phyloP scores from a whole-genome alignment of 2,329 filamentous ascomycete genomes.

The Xylariaceae sp. region DNA sequence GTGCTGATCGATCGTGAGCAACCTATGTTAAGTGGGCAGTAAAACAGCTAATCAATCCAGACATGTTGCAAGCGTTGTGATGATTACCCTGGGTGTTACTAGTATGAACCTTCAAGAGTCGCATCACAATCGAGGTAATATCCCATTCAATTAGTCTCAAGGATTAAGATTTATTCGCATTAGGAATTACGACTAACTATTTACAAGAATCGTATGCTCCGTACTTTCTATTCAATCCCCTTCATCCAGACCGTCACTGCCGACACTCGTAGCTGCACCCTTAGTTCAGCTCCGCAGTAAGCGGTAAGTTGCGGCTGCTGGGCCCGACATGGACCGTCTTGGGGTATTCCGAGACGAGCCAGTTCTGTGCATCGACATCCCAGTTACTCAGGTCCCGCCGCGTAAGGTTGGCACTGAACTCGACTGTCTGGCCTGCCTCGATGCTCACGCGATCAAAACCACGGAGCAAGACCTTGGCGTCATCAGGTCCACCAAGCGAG shows the following conservation, averaged over 20 bases:
- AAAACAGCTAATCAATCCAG: too few species aligned
- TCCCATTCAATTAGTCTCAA: too few species aligned
- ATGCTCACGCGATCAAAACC: conserved; percentile 77
- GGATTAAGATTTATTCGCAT: background rate
- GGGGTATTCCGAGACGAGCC: conserved; percentile 55
- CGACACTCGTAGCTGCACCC: background rate
- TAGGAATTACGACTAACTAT: conserved; percentile 1
- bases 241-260: background rate
- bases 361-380: conserved; percentile 77
- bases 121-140: too few species aligned
- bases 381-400: conserved; percentile 84
- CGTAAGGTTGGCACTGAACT: conserved; percentile 66
- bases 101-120: too few species aligned
- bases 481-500: conserved; percentile 71
- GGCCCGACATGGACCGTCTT: conserved; percentile 54
- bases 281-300: conserved; percentile 30
- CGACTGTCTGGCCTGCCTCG: conserved; percentile 60
- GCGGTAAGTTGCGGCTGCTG: conserved; percentile 51
- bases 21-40: too few species aligned
- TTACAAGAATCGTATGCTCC: background rate
- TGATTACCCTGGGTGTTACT: too few species aligned
- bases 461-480: conserved; percentile 64
- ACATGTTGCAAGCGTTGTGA: too few species aligned
- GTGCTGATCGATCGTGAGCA: too few species aligned
- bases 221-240: background rate